A percentile compares a stretch with the other conserved stretches of the same genome.
phyloP scores from a whole-genome alignment of 495 filamentous ascomycete species.

The Neurospora cerealis region DNA sequence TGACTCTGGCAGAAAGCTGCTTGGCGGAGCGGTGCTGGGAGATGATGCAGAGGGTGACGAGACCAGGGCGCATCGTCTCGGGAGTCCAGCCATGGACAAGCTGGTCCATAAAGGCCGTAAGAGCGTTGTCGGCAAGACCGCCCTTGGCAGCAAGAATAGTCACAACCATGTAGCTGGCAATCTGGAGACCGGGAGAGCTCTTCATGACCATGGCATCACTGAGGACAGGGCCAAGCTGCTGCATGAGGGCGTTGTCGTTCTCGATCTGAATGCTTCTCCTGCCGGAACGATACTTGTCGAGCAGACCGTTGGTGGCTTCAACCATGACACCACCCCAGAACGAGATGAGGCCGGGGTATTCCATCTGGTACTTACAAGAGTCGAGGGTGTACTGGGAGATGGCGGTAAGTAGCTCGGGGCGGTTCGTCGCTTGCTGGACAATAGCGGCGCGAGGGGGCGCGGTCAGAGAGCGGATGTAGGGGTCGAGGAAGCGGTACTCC shows the following conservation, averaged over 20 bases:
- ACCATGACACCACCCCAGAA: conserved; percentile 83
- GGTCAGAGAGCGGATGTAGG: conserved; percentile 66
- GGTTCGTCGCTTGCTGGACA: conserved; percentile 68
- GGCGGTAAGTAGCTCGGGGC: conserved; percentile 54
- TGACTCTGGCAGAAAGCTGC: conserved; percentile 57
- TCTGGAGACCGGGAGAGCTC: conserved; percentile 61
- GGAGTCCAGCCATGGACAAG: conserved; percentile 63
- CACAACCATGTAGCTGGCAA: conserved; percentile 84
- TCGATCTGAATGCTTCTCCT: conserved; percentile 53
- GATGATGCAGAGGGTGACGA: conserved; percentile 71
- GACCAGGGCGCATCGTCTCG: conserved; percentile 60
- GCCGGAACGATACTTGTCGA: conserved; percentile 65
- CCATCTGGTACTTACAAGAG: conserved; percentile 52
- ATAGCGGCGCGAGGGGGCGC: conserved; percentile 70
- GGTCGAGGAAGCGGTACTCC: conserved; percentile 73
- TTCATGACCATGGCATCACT: conserved; percentile 65
- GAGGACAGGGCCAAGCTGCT: conserved; percentile 63
- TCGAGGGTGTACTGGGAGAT: conserved; percentile 68
- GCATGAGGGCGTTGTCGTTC: conserved; percentile 68
- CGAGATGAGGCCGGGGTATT: conserved; percentile 64
- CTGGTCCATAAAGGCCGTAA: conserved; percentile 78
- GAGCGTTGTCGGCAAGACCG: conserved; percentile 58
- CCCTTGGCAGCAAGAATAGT: conserved; percentile 76
- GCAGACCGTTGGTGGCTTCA: conserved; percentile 68
- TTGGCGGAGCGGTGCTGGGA: conserved; percentile 62